Conservation (phyloP, 2,329 filamentous ascomycete species). For the Aspergillus fijiensis region DNA sequence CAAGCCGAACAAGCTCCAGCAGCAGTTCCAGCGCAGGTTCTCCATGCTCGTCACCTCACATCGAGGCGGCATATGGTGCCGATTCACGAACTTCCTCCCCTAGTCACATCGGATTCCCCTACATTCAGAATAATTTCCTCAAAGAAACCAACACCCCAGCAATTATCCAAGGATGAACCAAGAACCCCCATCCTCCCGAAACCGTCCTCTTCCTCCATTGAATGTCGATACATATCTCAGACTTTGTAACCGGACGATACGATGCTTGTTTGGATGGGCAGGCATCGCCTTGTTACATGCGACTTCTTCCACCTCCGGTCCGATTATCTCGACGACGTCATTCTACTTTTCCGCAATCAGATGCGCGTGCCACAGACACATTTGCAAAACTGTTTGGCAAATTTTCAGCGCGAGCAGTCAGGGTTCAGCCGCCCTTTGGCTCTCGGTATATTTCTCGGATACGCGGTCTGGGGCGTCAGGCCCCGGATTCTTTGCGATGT, state of each 20-base stretch:
- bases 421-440: not conserved
- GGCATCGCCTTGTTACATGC: not conserved
- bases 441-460: constrained; percentile 7
- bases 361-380: not conserved
- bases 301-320: not conserved
- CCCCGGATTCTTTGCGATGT: constrained; percentile 31
- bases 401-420: not conserved
- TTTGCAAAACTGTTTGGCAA: not conserved
- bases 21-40: constrained; percentile 17
- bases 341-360: not conserved
- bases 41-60: constrained; percentile 28
- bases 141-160: constrained; percentile 49
- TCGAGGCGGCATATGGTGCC: constrained; percentile 17
- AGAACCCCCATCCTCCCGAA: not conserved
- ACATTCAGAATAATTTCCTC: constrained; percentile 46
- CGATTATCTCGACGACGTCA: not conserved
- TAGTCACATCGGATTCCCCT: constrained; percentile 44
- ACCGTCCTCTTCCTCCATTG: not conserved
- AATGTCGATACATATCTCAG: not conserved
- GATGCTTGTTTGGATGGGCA: not conserved
- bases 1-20: not conserved
- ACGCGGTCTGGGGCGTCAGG: constrained; percentile 12
- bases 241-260: not conserved
- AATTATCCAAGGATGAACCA: constrained; percentile 35
- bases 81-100: constrained; percentile 29